phyloP scores from a whole-genome alignment of 2,329 filamentous ascomycete species.

The Zymoseptoria ardabiliae region DNA sequence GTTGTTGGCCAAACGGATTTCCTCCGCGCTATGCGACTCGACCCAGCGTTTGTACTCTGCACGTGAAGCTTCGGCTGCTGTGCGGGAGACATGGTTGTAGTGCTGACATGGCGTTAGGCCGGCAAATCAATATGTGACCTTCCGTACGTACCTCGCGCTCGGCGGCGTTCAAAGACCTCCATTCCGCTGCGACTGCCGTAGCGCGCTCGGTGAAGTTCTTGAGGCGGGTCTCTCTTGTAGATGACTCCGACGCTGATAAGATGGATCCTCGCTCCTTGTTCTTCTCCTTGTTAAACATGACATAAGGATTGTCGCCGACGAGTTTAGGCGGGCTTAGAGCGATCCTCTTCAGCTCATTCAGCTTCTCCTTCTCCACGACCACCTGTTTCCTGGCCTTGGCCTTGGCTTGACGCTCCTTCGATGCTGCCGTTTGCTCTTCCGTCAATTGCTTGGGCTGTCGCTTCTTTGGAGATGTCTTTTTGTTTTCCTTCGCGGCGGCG shows the following conservation, averaged over 20 bases:
- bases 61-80: conserved; percentile 39
- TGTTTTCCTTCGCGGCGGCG: neutral
- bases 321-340: conserved; percentile 33
- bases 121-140: neutral
- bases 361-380: conserved; percentile 21
- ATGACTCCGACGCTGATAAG: neutral
- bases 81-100: conserved; percentile 45
- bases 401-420: conserved; percentile 2
- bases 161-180: conserved; percentile 36
- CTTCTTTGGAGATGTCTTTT: conserved; percentile 15
- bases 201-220: conserved; percentile 24
- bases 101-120: conserved; percentile 34
- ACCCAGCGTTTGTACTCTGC: conserved; percentile 49
- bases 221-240: neutral
- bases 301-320: conserved; percentile 16
- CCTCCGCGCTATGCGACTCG: conserved; percentile 44
- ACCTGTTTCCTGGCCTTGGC: conserved; percentile 6
- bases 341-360: conserved; percentile 30
- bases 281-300: conserved; percentile 26
- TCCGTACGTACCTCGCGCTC: conserved; percentile 40
- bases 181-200: conserved; percentile 38
- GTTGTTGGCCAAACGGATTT: conserved; percentile 53
- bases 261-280: conserved; percentile 2
- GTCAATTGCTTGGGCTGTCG: conserved; percentile 23
- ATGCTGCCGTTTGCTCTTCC: conserved; percentile 14